phyloP scores from a whole-genome alignment of 179 eudicot species.

The Carnegiea gigantea region DNA sequence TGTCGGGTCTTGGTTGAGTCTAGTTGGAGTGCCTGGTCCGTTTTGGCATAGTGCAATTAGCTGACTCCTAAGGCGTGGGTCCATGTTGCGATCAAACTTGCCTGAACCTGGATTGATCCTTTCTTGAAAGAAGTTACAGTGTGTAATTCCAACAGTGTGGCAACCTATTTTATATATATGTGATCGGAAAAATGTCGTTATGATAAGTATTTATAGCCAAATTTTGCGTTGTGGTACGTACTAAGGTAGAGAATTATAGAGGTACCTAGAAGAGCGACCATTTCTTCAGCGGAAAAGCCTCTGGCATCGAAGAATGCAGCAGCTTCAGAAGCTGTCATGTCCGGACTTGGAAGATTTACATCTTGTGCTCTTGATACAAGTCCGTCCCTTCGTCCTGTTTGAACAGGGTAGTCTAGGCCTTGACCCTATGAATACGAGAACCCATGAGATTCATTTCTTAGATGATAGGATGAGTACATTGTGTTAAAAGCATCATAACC shows the following conservation, averaged over 20 bases:
- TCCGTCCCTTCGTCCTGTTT: slow-evolving; percentile 34
- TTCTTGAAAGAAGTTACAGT: slow-evolving; percentile 31
- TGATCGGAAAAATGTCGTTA: not conserved
- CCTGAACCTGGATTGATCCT: slow-evolving; percentile 28
- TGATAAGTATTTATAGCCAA: no score
- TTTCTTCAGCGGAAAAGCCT: slow-evolving; percentile 20
- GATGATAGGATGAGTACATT: not conserved
- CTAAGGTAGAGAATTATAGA: no score
- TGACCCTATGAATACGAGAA: slow-evolving; percentile 9
- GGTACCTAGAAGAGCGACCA: slow-evolving; percentile 34
- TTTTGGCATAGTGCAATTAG: slow-evolving; percentile 33
- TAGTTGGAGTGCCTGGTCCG: slow-evolving; percentile 14
- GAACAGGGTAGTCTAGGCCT: slow-evolving; percentile 21
- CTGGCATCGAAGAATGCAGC: slow-evolving; percentile 21
- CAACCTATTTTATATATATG: slow-evolving; percentile 31
- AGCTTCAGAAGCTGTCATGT: slow-evolving; percentile 14
- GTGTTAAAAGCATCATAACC: not conserved
- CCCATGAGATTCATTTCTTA: not conserved
- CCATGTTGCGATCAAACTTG: slow-evolving; percentile 36
- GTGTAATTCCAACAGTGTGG: slow-evolving; percentile 53
- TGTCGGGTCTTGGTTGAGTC: slow-evolving; percentile 41
- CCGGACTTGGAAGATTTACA: slow-evolving; percentile 29
- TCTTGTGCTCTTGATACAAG: slow-evolving; percentile 9
- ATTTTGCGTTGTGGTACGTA: no score
- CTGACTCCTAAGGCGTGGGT: slow-evolving; percentile 25